A percentile compares a stretch with the other conserved stretches of the same genome.
phyloP scores from a whole-genome alignment of 345 rosid genomes.

The Odontarrhena argentea region DNA sequence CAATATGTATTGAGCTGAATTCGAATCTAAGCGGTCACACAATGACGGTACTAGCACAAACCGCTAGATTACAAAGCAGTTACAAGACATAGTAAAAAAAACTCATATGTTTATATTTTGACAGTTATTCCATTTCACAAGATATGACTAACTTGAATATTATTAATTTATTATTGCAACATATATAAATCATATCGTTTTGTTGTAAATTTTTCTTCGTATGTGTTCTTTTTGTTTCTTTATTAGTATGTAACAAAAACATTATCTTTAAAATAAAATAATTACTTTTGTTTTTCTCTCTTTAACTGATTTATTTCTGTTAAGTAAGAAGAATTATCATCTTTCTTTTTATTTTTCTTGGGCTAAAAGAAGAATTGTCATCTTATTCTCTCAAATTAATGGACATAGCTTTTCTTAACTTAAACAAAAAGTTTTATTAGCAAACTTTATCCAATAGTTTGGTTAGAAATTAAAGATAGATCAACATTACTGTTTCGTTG shows the following conservation, averaged over 20 bases:
- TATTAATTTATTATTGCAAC: no score
- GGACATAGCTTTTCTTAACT: background rate
- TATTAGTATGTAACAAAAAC: background rate
- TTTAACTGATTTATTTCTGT: background rate
- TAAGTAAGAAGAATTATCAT: background rate
- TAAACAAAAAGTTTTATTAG: background rate
- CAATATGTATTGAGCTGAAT: no score
- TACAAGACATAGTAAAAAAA: no score
- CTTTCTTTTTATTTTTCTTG: background rate
- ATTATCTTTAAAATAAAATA: background rate
- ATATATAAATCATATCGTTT: no score
- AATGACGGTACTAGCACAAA: no score
- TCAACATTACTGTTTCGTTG: constrained; percentile 7
- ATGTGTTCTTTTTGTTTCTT: background rate
- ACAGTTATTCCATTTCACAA: no score
- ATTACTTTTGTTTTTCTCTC: background rate
- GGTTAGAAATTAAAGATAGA: constrained; percentile 24
- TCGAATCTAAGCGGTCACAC: no score
- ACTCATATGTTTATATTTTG: no score
- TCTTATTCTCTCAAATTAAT: constrained; percentile 1
- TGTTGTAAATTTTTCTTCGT: background rate
- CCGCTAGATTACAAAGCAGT: no score
- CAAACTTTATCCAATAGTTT: constrained; percentile 28
- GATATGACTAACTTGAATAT: no score
- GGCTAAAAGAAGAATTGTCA: background rate